phyloP scores from a whole-genome alignment of 1,139 yeast genomes.

The Meyerozyma athensensis region DNA sequence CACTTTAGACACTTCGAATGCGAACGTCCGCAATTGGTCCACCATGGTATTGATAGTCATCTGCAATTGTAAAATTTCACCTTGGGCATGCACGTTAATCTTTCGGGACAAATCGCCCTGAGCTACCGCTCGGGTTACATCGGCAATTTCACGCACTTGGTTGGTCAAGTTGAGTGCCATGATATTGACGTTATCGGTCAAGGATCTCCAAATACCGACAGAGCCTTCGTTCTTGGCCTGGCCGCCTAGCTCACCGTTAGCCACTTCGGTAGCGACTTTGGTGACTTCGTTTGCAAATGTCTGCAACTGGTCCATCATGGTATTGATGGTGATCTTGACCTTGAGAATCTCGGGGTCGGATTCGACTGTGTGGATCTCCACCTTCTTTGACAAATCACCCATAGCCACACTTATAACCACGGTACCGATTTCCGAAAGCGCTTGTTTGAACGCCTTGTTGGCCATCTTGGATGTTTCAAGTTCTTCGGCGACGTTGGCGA shows the following conservation, averaged over 20 bases:
- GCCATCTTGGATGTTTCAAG: constrained; percentile 57
- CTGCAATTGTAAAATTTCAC: constrained; percentile 73
- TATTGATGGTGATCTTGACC: constrained; percentile 76
- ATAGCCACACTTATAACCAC: constrained; percentile 80
- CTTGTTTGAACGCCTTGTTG: constrained; percentile 72
- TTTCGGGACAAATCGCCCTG: constrained; percentile 73
- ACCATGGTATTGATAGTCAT: constrained; percentile 84
- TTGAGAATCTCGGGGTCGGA: constrained; percentile 68
- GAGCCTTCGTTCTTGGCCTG: constrained; percentile 81
- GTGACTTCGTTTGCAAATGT: constrained; percentile 80
- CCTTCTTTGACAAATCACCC: constrained; percentile 80
- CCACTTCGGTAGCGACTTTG: constrained; percentile 82
- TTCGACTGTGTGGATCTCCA: constrained; percentile 66
- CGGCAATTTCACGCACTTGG: constrained; percentile 83
- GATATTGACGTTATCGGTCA: constrained; percentile 79
- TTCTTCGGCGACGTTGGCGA: constrained; percentile 30
- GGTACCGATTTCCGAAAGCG: constrained; percentile 73
- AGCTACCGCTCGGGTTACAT: constrained; percentile 81
- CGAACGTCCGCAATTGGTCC: constrained; percentile 82
- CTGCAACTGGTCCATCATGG: constrained; percentile 85
- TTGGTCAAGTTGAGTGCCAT: constrained; percentile 85
- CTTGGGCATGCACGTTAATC: constrained; percentile 80
- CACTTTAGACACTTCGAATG: constrained; percentile 82
- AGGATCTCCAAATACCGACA: constrained; percentile 81
- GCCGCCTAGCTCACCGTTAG: constrained; percentile 85